These are phyloP conservation scores for Boletus reticuloceps DNA, from an alignment of 768 basidiomycete species.

Conservation along the genomic window DNA sequence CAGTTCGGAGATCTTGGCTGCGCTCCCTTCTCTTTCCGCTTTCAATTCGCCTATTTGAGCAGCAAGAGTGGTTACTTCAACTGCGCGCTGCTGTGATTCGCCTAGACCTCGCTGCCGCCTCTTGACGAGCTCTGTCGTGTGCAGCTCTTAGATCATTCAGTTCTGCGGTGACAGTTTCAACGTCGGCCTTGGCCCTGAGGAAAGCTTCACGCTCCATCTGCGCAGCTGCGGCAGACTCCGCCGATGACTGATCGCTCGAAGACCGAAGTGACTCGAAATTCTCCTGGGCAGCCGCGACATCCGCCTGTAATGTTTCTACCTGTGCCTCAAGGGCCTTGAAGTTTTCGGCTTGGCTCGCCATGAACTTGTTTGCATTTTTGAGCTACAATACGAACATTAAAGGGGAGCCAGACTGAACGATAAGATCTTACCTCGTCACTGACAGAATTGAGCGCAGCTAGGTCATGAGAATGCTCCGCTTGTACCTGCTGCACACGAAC, in stretches of 20 bases:
- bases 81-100: slow-evolving; percentile 46
- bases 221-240: slow-evolving; percentile 49
- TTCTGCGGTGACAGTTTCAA: slow-evolving; percentile 55
- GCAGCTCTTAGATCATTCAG: slow-evolving; percentile 46
- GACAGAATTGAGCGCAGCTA: slow-evolving; percentile 38
- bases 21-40: slow-evolving; percentile 66
- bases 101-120: slow-evolving; percentile 43
- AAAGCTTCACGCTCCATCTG: slow-evolving; percentile 62
- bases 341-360: slow-evolving; percentile 41
- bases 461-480: slow-evolving; percentile 23
- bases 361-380: slow-evolving; percentile 42
- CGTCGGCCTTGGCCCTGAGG: slow-evolving; percentile 58
- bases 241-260: slow-evolving; percentile 42
- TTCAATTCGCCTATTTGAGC: slow-evolving; percentile 52
- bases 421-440: slow-evolving; percentile 48
- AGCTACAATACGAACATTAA: slow-evolving; percentile 41
- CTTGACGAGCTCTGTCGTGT: slow-evolving; percentile 49
- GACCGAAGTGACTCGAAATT: slow-evolving; percentile 50
- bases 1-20: slow-evolving; percentile 71
- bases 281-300: slow-evolving; percentile 49
- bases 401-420: background rate
- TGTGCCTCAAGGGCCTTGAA: slow-evolving; percentile 50
- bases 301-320: slow-evolving; percentile 48
- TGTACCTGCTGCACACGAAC: slow-evolving; percentile 40
- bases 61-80: slow-evolving; percentile 42